Base-by-base conservation (phyloP, 2,329 filamentous ascomycete species). In the Aspergillus latus region DNA sequence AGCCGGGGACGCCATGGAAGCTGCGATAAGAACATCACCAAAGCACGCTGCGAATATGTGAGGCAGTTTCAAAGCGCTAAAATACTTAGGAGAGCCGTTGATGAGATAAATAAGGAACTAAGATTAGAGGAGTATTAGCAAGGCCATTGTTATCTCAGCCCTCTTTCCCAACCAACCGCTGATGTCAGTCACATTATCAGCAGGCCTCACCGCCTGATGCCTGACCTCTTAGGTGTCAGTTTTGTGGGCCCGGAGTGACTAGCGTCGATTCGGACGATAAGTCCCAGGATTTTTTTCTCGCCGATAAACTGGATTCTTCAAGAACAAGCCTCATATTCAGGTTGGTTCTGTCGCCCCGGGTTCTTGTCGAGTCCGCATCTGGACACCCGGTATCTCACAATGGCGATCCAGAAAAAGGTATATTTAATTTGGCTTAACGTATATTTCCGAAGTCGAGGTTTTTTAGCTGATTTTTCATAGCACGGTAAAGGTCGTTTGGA, bases 401-500 rank as follows among this genome's bases (percentile, higher is more conserved):
- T 97, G 94, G 92, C 90, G 70, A 93, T 97, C 70, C 91, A 97
- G 72, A 97, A 97, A 84, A 97, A 97, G 78, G 83, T 82, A 64
- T 45, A 21, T 13, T 29, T 57, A 57, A 50, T 48, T 63, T 34
- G 57, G 45, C 48, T 54, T 49, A 16, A 36, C 5, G 16, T n/a
- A 29, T 43, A 21, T 10, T 28, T 28, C 45, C 4, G 30, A 42
- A 44, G 30, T 9, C n/a, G n/a, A 37, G 32, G 26, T 45, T 10
- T 48, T 45, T 39, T 36, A 71, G 70, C 67, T 78, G 55, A 74
- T 62, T 45, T 16, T 56, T 52, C 58, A 55, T 64, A 84, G 84
- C 89, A 96, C 79, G 93, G 92, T 78, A 97, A 97, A 80, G 93
- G 93, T 76, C 92, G 93, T 84, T 83, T 97, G 69, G 94, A 99